A percentile compares a stretch with the other conserved stretches of the same genome.
Evolutionary conservation across 805 yeast genomes (phyloP).

Genomic region (Starmerella cellae): DNA sequence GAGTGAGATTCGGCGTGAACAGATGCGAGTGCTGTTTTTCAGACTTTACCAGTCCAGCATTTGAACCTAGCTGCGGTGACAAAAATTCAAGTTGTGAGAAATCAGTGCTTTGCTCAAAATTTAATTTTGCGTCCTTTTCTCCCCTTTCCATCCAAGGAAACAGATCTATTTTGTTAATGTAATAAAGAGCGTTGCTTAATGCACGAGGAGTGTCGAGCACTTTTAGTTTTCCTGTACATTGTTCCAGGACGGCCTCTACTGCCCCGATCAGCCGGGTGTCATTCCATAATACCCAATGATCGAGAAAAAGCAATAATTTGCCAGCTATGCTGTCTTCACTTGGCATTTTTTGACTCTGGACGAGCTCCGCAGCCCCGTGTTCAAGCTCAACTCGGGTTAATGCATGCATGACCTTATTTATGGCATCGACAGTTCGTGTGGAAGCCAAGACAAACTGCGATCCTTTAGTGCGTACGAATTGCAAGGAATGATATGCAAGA

Average conservation of each 20-base stretch:
- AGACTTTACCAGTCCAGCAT: no score
- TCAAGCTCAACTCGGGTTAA: slow-evolving; percentile 16
- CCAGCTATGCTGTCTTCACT: neutral
- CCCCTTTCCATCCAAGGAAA: slow-evolving; percentile 11
- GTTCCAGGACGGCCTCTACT: slow-evolving; percentile 12
- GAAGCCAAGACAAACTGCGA: slow-evolving; percentile 12
- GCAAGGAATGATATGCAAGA: slow-evolving; percentile 9
- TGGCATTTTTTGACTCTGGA: neutral
- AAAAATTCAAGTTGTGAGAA: no score
- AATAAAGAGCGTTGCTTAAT: slow-evolving; percentile 6
- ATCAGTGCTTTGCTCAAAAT: no score
- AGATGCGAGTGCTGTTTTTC: slow-evolving; percentile 2
- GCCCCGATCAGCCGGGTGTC: slow-evolving; percentile 15
- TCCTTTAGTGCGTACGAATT: slow-evolving; percentile 11
- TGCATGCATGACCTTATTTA: slow-evolving; percentile 17
- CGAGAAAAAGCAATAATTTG: slow-evolving; percentile 7
- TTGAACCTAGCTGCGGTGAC: no score
- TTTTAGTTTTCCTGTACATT: slow-evolving; percentile 1
- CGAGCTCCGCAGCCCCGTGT: slow-evolving; percentile 9
- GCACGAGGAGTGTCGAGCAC: slow-evolving; percentile 11
- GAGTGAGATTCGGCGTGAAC: slow-evolving; percentile 10
- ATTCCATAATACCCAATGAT: slow-evolving; percentile 17
- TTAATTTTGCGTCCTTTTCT: neutral
- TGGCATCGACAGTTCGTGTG: slow-evolving; percentile 4
- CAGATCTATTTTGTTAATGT: neutral